Evolutionary conservation across 805 yeast genomes (phyloP).

Genomic region (Ogataea sp.): DNA sequence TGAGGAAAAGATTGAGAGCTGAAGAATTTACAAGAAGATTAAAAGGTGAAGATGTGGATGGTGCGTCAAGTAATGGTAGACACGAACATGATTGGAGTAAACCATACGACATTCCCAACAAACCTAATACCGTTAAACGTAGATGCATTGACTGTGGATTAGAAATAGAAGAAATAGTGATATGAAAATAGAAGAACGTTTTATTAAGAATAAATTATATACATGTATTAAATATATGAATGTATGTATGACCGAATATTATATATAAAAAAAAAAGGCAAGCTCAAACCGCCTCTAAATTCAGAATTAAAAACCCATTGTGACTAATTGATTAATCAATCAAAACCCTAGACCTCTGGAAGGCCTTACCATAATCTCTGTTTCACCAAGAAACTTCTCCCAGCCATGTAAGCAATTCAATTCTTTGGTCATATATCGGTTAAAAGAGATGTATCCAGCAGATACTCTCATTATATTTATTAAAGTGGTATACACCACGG

Average conservation of each 20-base stretch:
- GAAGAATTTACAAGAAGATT: slow-evolving; percentile 74
- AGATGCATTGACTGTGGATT: slow-evolving; percentile 78
- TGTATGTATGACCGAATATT: background rate
- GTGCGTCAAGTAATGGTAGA: slow-evolving; percentile 23
- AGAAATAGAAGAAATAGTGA: slow-evolving; percentile 68
- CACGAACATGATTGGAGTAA: slow-evolving; percentile 76
- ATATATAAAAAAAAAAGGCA: too few relatives aligned
- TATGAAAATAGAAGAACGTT: slow-evolving; percentile 17
- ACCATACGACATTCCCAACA: slow-evolving; percentile 37
- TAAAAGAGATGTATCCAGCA: slow-evolving; percentile 1
- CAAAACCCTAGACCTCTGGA: slow-evolving; percentile 1
- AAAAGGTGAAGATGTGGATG: slow-evolving; percentile 39
- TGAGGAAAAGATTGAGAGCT: slow-evolving; percentile 89
- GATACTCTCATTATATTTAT: slow-evolving; percentile 4
- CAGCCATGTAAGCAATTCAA: slow-evolving; percentile 1
- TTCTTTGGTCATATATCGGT: background rate
- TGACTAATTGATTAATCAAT: too few relatives aligned
- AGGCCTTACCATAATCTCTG: background rate
- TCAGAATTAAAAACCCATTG: too few relatives aligned
- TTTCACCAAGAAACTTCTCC: slow-evolving; percentile 2
- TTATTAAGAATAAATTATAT: background rate
- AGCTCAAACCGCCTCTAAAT: too few relatives aligned
- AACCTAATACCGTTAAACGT: slow-evolving; percentile 35
- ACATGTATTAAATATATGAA: background rate
- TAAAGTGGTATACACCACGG: background rate